Conservation (phyloP, 2,329 filamentous ascomycete genomes). For the Aspergillus sp. region DNA sequence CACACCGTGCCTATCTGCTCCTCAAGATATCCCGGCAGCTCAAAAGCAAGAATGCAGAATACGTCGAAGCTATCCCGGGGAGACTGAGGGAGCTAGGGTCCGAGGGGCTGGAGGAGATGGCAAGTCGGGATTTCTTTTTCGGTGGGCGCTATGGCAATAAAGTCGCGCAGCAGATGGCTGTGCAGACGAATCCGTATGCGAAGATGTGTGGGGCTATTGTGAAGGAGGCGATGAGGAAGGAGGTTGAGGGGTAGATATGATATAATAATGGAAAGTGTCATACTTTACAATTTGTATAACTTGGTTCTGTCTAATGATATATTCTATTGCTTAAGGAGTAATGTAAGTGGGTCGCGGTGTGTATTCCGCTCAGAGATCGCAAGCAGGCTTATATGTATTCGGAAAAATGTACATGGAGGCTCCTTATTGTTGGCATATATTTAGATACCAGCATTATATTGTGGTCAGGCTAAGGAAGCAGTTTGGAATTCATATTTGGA, state of each 20-base stretch:
- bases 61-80: conserved; percentile 28
- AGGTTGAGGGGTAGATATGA: conserved; percentile 39
- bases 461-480: background rate
- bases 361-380: no score
- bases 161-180: conserved; percentile 57
- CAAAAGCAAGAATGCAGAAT: background rate
- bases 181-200: conserved; percentile 62
- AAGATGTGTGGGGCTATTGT: conserved; percentile 64
- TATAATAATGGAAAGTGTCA: no score
- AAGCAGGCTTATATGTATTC: no score
- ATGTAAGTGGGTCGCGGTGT: background rate
- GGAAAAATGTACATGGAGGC: no score
- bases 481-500: no score
- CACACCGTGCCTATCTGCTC: conserved; percentile 52
- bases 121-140: conserved; percentile 54
- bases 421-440: no score
- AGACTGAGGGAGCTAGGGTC: conserved; percentile 33
- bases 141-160: conserved; percentile 58
- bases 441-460: background rate
- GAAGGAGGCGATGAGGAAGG: conserved; percentile 58
- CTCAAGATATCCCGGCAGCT: conserved; percentile 26
- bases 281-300: no score
- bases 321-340: background rate
- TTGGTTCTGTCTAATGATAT: background rate
- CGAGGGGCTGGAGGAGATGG: conserved; percentile 54